A percentile compares a stretch with the other conserved stretches of the same genome.
Evolutionary conservation across 2,329 filamentous ascomycete genomes (phyloP).

Genomic region (Clonostachys byssicola): DNA sequence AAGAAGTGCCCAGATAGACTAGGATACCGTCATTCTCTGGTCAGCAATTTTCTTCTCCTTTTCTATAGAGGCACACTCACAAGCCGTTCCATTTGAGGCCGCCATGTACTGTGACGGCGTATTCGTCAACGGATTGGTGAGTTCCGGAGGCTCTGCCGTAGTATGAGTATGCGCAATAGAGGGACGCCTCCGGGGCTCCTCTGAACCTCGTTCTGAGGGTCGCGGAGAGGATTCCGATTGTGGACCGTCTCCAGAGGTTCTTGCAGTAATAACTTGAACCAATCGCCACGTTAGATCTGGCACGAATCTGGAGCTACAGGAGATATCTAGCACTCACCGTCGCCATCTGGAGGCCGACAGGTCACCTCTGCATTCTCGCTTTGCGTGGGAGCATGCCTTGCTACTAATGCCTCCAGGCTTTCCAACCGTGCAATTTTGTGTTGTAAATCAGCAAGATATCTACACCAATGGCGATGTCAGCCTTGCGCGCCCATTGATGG

Average conservation of each 20-base stretch:
- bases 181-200: not conserved
- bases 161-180: not conserved
- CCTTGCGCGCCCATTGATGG: slow-evolving; percentile 26
- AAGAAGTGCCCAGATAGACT: slow-evolving; percentile 51
- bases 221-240: too few species aligned
- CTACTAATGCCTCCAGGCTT: slow-evolving; percentile 6
- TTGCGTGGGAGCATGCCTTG: not conserved
- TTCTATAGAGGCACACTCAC: slow-evolving; percentile 17
- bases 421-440: slow-evolving; percentile 9
- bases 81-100: slow-evolving; percentile 31
- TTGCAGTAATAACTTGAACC: too few species aligned
- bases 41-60: too few species aligned
- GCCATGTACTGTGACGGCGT: slow-evolving; percentile 34
- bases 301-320: too few species aligned
- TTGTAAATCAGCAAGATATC: not conserved
- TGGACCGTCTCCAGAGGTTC: too few species aligned
- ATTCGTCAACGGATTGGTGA: slow-evolving; percentile 33
- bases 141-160: slow-evolving; percentile 13
- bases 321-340: too few species aligned
- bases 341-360: too few species aligned
- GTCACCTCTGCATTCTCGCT: not conserved
- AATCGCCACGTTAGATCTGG: too few species aligned
- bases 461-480: slow-evolving; percentile 9
- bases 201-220: too few species aligned
- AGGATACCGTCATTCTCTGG: too few species aligned